phyloP scores from a whole-genome alignment of 2,329 filamentous ascomycete genomes.

The Coniochaeta sp. region DNA sequence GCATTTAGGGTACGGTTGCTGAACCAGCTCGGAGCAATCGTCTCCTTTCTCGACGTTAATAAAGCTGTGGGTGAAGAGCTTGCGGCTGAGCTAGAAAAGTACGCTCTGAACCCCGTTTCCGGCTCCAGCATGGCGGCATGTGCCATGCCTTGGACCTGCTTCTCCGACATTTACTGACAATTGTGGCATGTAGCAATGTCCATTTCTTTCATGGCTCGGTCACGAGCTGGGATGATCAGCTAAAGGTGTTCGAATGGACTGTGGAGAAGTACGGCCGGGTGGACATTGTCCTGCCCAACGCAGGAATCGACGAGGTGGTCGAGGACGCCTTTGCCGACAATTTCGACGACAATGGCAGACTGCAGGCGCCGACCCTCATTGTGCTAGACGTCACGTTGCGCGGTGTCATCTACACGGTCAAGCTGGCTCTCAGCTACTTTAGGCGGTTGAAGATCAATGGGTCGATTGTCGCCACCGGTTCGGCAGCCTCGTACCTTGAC shows the following conservation, averaged over 20 bases:
- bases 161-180: too few relatives aligned
- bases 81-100: background rate
- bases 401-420: background rate
- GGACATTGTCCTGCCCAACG: background rate
- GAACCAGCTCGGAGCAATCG: background rate
- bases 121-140: too few relatives aligned
- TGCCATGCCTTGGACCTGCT: too few relatives aligned
- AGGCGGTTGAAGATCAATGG: background rate
- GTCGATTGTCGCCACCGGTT: background rate
- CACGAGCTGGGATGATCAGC: background rate
- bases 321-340: background rate
- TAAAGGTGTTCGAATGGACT: background rate
- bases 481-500: background rate
- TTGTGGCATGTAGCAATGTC: too few relatives aligned
- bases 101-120: too few relatives aligned
- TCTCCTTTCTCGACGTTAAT: background rate
- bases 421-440: background rate
- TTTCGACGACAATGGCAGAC: background rate
- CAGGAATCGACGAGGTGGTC: background rate
- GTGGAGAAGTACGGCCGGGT: background rate
- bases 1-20: background rate
- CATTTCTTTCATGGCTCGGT: too few relatives aligned
- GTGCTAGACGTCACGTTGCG: background rate
- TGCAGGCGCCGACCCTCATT: background rate
- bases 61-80: background rate